phyloP scores from a whole-genome alignment of 768 basidiomycete genomes.

The Macrolepiota fuliginosa region DNA sequence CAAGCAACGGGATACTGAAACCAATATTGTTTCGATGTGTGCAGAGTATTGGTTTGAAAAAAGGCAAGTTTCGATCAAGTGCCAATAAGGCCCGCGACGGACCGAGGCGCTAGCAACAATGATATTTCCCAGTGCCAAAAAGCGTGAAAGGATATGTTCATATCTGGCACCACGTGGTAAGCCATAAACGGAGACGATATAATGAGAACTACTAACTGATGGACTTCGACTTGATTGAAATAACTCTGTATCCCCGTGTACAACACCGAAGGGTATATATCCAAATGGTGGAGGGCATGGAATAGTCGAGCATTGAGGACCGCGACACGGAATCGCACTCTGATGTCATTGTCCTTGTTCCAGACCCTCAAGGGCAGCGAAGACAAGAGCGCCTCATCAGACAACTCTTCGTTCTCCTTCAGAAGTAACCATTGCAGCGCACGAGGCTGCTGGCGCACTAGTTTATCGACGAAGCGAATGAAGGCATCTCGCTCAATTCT shows the following conservation, averaged over 20 bases:
- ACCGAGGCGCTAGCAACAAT: constrained; percentile 76
- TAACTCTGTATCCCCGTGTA: constrained; percentile 48
- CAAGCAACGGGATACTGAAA: constrained; percentile 61
- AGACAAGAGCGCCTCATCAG: constrained; percentile 35
- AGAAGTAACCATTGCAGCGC: constrained; percentile 44
- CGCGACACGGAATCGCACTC: constrained; percentile 80
- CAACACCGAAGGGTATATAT: constrained; percentile 21
- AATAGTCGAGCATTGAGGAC: constrained; percentile 58
- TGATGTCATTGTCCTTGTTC: constrained; percentile 71
- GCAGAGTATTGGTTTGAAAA: constrained; percentile 33
- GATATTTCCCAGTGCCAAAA: constrained; percentile 70
- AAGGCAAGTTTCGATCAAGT: constrained; percentile 72
- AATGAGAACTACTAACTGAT: constrained; percentile 40
- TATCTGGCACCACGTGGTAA: constrained; percentile 39
- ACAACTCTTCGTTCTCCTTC: constrained; percentile 26
- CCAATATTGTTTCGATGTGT: constrained; percentile 52
- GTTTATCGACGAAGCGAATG: constrained; percentile 57
- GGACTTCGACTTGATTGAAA: constrained; percentile 39
- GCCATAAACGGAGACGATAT: background rate
- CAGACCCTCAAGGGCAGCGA: constrained; percentile 44
- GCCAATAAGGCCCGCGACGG: constrained; percentile 84
- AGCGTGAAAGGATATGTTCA: constrained; percentile 73
- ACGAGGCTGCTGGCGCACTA: constrained; percentile 61
- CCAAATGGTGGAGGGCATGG: constrained; percentile 37
- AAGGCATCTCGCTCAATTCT: constrained; percentile 72